phyloP scores from a whole-genome alignment of 352 stramenopile species.

The Peronospora destructor region DNA sequence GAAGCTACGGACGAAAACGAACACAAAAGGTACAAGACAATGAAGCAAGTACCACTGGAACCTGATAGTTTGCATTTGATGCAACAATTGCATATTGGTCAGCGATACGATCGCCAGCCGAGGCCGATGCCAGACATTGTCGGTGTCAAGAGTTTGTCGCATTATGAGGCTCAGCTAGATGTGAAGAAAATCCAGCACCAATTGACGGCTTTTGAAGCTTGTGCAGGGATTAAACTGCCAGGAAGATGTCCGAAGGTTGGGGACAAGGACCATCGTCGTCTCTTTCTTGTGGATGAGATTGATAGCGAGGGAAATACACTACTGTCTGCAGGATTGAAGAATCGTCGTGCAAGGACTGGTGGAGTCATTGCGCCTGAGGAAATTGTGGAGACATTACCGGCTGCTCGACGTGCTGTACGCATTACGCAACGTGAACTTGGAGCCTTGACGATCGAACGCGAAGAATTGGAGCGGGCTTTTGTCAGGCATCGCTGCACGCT shows the following conservation, averaged over 20 bases:
- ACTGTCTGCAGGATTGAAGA: conserved; percentile 26
- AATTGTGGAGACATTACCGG: conserved; percentile 61
- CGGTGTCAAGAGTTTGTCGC: conserved; percentile 44
- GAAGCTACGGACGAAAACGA: conserved; percentile 28
- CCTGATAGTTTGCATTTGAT: conserved; percentile 27
- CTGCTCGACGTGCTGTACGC: conserved; percentile 56
- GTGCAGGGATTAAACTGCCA: conserved; percentile 19
- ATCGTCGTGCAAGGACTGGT: conserved; percentile 34
- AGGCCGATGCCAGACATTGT: conserved; percentile 50
- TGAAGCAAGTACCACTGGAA: conserved; percentile 19
- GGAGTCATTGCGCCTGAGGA: conserved; percentile 64
- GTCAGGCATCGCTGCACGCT: conserved; percentile 58
- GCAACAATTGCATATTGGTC: conserved; percentile 30
- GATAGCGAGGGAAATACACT: conserved; percentile 27
- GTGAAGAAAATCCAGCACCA: conserved; percentile 54
- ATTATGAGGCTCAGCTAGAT: conserved; percentile 44
- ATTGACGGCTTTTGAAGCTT: conserved; percentile 40
- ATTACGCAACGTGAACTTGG: conserved; percentile 67
- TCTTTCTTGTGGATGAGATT: conserved; percentile 23
- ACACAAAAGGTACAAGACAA: conserved; percentile 14
- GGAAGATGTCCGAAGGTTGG: conserved; percentile 8
- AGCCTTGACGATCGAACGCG: conserved; percentile 60
- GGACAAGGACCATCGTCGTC: conserved; percentile 21
- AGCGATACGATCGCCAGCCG: conserved; percentile 40
- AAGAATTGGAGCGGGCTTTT: conserved; percentile 71